A percentile compares a stretch with the other conserved stretches of the same genome.
Evolutionary conservation across 2,329 filamentous ascomycete species (phyloP).

Genomic region (Fusarium siculi): DNA sequence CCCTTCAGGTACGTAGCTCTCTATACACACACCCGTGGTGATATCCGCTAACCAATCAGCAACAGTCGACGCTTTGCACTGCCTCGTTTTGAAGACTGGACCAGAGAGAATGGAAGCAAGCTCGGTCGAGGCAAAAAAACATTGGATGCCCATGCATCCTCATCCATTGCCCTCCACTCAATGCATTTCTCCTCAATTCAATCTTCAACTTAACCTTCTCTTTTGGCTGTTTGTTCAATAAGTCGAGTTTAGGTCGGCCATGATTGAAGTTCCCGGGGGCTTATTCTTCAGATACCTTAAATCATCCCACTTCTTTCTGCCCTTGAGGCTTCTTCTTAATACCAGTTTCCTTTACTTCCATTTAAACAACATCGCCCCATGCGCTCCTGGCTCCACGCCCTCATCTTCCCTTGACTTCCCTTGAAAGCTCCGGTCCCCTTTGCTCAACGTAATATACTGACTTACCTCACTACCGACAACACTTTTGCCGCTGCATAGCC

Average conservation of each 20-base stretch:
- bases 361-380: constrained; percentile 30
- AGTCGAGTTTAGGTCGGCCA: neutral
- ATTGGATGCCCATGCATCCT: constrained; percentile 1
- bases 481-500: constrained; percentile 40
- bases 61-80: constrained; percentile 26
- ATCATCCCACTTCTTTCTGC: constrained; percentile 12
- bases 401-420: constrained; percentile 35
- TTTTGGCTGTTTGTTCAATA: constrained; percentile 2
- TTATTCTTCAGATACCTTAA: neutral
- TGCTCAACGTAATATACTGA: constrained; percentile 21
- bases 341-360: constrained; percentile 17
- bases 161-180: constrained; percentile 1
- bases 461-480: constrained; percentile 6
- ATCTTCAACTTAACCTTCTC: constrained; percentile 16
- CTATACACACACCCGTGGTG: constrained; percentile 8
- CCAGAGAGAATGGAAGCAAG: constrained; percentile 2
- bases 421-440: constrained; percentile 34
- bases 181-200: constrained; percentile 23
- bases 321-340: constrained; percentile 13
- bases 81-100: constrained; percentile 31
- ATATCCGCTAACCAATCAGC: constrained; percentile 23
- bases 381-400: constrained; percentile 38
- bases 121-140: constrained; percentile 23
- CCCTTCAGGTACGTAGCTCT: neutral
- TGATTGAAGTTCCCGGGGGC: constrained; percentile 6